Percentiles rank a stretch among this genome's conserved stretches.
Conservation (phyloP, 225 moss, liverwort and hornwort species). For the Physcomitrellopsis africana region DNA sequence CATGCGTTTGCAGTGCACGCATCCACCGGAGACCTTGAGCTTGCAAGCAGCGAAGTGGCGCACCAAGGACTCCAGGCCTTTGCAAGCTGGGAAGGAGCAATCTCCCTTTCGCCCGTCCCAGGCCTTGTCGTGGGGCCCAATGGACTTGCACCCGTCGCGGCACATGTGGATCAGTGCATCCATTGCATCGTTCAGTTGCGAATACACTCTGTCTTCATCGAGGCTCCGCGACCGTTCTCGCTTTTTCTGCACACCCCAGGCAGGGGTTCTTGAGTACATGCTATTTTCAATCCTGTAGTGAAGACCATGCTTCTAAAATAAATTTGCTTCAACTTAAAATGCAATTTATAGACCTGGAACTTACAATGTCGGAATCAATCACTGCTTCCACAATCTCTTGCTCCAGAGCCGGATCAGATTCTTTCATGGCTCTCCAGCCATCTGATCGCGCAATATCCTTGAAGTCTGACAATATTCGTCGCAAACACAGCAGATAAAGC, state of each 20-base stretch:
- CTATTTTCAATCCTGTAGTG: too few relatives aligned
- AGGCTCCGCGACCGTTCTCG: slow-evolving; percentile 51
- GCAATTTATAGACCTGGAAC: slow-evolving; percentile 13
- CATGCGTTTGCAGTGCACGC: slow-evolving; percentile 85
- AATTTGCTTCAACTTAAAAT: not conserved
- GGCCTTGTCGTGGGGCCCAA: slow-evolving; percentile 68
- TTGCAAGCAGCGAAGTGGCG: slow-evolving; percentile 81
- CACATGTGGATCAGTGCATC: slow-evolving; percentile 83
- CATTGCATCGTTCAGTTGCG: slow-evolving; percentile 79
- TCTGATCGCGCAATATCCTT: slow-evolving; percentile 64
- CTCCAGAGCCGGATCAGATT: slow-evolving; percentile 63
- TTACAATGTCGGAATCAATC: slow-evolving; percentile 68
- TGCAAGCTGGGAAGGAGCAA: slow-evolving; percentile 76
- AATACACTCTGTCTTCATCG: slow-evolving; percentile 73
- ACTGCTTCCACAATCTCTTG: slow-evolving; percentile 78
- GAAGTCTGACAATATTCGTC: slow-evolving; percentile 62
- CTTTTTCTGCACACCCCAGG: slow-evolving; percentile 46
- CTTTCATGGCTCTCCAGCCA: slow-evolving; percentile 74
- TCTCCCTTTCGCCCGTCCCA: slow-evolving; percentile 45
- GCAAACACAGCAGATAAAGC: slow-evolving; percentile 66
- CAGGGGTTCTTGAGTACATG: not conserved
- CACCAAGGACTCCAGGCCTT: slow-evolving; percentile 74
- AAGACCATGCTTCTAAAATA: not conserved
- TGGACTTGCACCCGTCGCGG: slow-evolving; percentile 72
- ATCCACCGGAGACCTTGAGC: slow-evolving; percentile 72